phyloP scores from a whole-genome alignment of 257 asterid genomes.

The Cynanchum wilfordii region DNA sequence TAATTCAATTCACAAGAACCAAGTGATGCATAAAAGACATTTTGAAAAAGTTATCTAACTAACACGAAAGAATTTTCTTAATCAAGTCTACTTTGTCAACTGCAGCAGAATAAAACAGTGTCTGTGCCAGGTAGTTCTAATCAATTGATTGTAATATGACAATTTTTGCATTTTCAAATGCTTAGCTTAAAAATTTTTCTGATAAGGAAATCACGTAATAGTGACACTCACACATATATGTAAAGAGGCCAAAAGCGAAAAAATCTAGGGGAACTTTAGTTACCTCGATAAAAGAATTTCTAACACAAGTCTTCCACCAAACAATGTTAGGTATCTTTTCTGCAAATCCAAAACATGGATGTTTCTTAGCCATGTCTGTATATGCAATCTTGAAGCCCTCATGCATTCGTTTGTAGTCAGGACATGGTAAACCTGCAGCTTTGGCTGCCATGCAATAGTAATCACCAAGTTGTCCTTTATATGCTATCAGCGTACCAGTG shows the following conservation, averaged over 20 bases:
- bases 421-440: conserved; percentile 85
- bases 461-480: conserved; percentile 98
- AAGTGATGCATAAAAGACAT: background rate
- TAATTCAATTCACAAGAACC: conserved; percentile 5
- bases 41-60: too few relatives aligned
- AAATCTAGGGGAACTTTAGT: conserved; percentile 12
- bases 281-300: conserved; percentile 86
- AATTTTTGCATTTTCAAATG: background rate
- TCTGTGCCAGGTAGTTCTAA: background rate
- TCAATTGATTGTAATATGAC: background rate
- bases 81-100: background rate
- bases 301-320: conserved; percentile 96
- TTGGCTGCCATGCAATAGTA: conserved; percentile 99
- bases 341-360: conserved; percentile 90
- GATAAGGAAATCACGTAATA: background rate
- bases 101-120: background rate
- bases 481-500: conserved; percentile 92
- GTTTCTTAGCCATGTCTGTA: conserved; percentile 79
- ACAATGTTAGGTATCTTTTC: conserved; percentile 84
- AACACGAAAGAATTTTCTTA: too few relatives aligned
- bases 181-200: background rate
- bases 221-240: background rate
- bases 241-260: background rate
- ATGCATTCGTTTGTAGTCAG: conserved; percentile 83
- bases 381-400: conserved; percentile 91